phyloP scores from a whole-genome alignment of 177 flowering plant genomes.

The Telopea speciosissima region DNA sequence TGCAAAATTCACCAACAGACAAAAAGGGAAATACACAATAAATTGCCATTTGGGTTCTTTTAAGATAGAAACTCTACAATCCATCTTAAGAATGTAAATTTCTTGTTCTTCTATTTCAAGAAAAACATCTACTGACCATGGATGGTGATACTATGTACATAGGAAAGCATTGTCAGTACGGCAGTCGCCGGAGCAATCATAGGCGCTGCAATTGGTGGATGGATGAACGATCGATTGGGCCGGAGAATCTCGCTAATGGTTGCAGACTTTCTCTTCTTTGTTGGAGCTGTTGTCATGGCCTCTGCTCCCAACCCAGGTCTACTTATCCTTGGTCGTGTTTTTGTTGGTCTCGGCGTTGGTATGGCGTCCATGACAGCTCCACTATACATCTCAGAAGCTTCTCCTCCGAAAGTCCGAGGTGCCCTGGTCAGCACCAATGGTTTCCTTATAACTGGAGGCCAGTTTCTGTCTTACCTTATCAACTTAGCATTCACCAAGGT shows the following conservation, averaged over 20 bases:
- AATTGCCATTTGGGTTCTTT: no score
- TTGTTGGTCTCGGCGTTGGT: slow-evolving; percentile 44
- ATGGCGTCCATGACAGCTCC: slow-evolving; percentile 48
- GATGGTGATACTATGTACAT: background rate
- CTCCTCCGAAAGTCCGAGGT: slow-evolving; percentile 39
- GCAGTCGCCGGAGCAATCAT: slow-evolving; percentile 76
- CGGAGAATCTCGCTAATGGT: slow-evolving; percentile 37
- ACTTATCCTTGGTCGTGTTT: slow-evolving; percentile 33
- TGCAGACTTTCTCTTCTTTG: slow-evolving; percentile 42
- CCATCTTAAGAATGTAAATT: background rate
- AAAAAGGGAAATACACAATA: no score
- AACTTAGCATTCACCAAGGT: slow-evolving; percentile 45
- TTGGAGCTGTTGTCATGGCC: slow-evolving; percentile 42
- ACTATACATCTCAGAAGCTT: slow-evolving; percentile 41
- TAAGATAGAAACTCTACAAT: no score
- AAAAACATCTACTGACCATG: background rate
- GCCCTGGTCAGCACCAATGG: slow-evolving; percentile 43
- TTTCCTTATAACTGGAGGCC: slow-evolving; percentile 48
- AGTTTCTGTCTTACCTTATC: slow-evolving; percentile 41
- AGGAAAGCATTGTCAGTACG: slow-evolving; percentile 79
- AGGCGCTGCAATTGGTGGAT: slow-evolving; percentile 74
- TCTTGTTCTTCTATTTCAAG: background rate
- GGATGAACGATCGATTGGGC: slow-evolving; percentile 55
- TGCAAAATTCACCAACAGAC: no score
- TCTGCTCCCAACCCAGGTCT: slow-evolving; percentile 30